Evolutionary conservation across 805 yeast species (phyloP).

Genomic region (Candida alai): DNA sequence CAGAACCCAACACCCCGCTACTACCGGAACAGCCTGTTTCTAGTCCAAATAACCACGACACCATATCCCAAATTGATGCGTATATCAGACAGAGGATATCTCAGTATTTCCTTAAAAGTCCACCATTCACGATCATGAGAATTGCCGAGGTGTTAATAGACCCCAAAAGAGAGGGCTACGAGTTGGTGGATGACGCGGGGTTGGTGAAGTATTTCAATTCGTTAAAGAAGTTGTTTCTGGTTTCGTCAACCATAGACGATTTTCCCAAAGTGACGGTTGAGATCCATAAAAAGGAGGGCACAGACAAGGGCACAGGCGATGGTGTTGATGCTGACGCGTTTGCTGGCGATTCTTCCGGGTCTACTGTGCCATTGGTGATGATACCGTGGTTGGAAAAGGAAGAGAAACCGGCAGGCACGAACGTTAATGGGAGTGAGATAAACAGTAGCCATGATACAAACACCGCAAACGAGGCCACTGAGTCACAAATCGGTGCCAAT

Average conservation of each 20-base stretch:
- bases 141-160: slow-evolving; percentile 44
- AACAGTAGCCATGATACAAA: no score
- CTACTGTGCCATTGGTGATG: slow-evolving; percentile 19
- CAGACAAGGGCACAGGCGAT: no score
- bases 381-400: slow-evolving; percentile 25
- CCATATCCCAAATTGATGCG: no score
- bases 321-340: background rate
- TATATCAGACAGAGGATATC: no score
- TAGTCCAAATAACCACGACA: no score
- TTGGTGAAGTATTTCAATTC: slow-evolving; percentile 45
- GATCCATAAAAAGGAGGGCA: background rate
- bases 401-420: slow-evolving; percentile 1
- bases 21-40: slow-evolving; percentile 1
- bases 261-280: slow-evolving; percentile 15
- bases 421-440: no score
- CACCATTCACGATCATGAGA: slow-evolving; percentile 49
- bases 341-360: background rate
- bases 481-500: no score
- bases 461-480: no score
- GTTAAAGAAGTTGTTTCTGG: slow-evolving; percentile 27
- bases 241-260: slow-evolving; percentile 25
- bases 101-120: slow-evolving; percentile 24
- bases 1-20: background rate
- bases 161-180: slow-evolving; percentile 35
- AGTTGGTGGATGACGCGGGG: slow-evolving; percentile 22